A percentile compares a stretch with the other conserved stretches of the same genome.
Conservation (phyloP, 2,329 filamentous ascomycete species). For the Penicillium glabrum region DNA sequence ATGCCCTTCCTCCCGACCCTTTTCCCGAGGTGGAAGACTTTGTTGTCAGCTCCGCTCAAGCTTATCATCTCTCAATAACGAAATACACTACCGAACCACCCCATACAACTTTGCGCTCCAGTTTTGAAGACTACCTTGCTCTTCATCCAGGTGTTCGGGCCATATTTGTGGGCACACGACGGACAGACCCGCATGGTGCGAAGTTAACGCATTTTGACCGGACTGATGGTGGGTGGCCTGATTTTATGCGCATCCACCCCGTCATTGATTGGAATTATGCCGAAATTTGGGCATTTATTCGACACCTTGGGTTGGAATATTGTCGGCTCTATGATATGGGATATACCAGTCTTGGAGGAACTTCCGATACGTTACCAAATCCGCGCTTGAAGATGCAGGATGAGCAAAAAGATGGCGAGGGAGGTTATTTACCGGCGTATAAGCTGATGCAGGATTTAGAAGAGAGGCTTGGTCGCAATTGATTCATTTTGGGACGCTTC, state of each 20-base stretch:
- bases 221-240: conserved; percentile 87
- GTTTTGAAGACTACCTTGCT: conserved; percentile 72
- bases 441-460: conserved; percentile 62
- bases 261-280: conserved; percentile 97
- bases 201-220: conserved; percentile 77
- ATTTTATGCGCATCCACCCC: conserved; percentile 89
- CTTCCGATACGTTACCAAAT: conserved; percentile 85
- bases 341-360: conserved; percentile 90
- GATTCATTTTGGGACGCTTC: conserved; percentile 5
- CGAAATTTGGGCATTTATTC: conserved; percentile 87
- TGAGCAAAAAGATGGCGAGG: conserved; percentile 14
- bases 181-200: conserved; percentile 89
- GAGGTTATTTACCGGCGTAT: conserved; percentile 27
- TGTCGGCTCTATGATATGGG: conserved; percentile 84
- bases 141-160: conserved; percentile 61
- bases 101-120: conserved; percentile 66
- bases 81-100: conserved; percentile 67
- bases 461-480: conserved; percentile 74
- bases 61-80: conserved; percentile 74
- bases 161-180: conserved; percentile 81
- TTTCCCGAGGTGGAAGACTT: conserved; percentile 87
- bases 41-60: conserved; percentile 63
- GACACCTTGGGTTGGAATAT: conserved; percentile 74
- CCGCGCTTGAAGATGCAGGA: conserved; percentile 60
- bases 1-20: conserved; percentile 81